Conservation (phyloP, 2,329 filamentous ascomycete species). For the Botrytis deweyae region DNA sequence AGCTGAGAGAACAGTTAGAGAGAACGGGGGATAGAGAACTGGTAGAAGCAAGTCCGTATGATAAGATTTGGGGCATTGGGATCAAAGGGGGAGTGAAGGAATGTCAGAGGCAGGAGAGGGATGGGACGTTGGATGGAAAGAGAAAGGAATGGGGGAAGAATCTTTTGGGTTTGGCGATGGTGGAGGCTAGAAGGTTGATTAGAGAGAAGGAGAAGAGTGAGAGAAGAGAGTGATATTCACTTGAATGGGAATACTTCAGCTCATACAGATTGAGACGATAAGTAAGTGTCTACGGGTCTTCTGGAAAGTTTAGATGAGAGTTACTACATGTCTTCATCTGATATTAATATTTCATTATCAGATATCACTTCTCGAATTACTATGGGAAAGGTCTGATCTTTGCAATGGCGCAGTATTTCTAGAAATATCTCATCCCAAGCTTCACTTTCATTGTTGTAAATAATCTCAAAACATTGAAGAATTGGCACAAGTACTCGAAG, state of each 20-base stretch:
- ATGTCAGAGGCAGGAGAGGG: background rate
- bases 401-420: background rate
- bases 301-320: background rate
- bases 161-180: background rate
- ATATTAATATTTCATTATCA: background rate
- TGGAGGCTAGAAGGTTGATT: conserved; percentile 6
- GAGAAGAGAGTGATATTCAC: background rate
- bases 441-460: background rate
- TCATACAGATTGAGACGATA: background rate
- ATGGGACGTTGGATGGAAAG: background rate
- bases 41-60: conserved; percentile 1
- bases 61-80: conserved; percentile 13
- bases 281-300: background rate
- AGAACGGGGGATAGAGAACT: background rate
- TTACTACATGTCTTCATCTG: background rate
- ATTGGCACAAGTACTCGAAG: background rate
- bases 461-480: background rate
- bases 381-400: background rate
- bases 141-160: background rate
- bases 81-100: background rate
- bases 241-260: background rate
- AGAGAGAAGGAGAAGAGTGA: background rate
- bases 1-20: background rate
- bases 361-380: no score
- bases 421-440: background rate